Percentiles rank a stretch among this genome's conserved stretches.
Conservation (phyloP, 371 early-diverging fungal species). For the Choanephora cucurbitarum region DNA sequence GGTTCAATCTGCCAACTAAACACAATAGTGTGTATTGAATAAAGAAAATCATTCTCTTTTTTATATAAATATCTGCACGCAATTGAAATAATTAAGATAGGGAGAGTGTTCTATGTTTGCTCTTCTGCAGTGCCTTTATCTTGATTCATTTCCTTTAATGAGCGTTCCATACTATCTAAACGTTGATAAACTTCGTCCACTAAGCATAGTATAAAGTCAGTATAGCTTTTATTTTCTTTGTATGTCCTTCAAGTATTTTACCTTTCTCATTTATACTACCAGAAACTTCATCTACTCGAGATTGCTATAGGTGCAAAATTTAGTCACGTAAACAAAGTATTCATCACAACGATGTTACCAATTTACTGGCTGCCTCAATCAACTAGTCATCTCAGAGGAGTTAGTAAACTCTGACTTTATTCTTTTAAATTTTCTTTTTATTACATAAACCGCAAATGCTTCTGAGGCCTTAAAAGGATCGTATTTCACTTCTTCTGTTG, state of each 20-base stretch:
- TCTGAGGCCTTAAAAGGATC: background rate
- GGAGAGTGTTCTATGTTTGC: background rate
- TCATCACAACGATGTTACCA: constrained; percentile 10
- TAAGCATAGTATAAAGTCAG: background rate
- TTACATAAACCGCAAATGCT: background rate
- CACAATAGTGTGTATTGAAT: too few relatives aligned
- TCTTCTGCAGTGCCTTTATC: constrained; percentile 1
- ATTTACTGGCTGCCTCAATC: constrained; percentile 16
- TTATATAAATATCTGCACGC: too few relatives aligned
- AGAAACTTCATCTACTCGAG: constrained; percentile 16
- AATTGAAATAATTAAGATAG: too few relatives aligned
- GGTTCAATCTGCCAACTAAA: constrained; percentile 49
- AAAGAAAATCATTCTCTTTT: too few relatives aligned
- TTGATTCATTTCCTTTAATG: background rate
- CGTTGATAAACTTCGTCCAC: background rate
- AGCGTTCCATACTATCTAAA: background rate
- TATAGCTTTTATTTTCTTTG: background rate
- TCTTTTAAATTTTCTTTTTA: background rate
- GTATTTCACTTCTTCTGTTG: background rate
- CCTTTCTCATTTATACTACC: constrained; percentile 16
- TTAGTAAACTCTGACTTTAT: background rate
- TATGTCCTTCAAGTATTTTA: background rate
- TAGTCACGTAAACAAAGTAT: background rate
- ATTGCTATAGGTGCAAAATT: constrained; percentile 10
- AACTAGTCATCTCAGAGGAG: constrained; percentile 9